Percentiles rank a stretch among this genome's conserved stretches.
Conservation (phyloP, 179 eudicot species). For the Corrigiola litoralis region DNA sequence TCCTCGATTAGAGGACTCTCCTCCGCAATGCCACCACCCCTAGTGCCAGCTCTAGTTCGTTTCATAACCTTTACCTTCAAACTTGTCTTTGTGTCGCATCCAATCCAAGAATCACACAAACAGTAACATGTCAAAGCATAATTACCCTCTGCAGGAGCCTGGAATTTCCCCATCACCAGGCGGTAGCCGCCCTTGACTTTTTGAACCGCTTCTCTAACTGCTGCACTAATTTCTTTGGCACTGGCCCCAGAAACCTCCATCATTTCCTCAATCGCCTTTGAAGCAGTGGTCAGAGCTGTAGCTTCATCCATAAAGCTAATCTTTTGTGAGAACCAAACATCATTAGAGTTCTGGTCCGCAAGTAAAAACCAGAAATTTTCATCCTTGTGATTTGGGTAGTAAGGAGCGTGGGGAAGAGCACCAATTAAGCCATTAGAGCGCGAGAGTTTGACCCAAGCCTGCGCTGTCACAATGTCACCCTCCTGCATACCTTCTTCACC, state of each 20-base stretch:
- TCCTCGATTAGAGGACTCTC: constrained; percentile 48
- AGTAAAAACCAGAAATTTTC: constrained; percentile 79
- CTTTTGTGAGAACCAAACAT: constrained; percentile 79
- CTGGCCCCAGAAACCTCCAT: constrained; percentile 68
- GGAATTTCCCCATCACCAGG: constrained; percentile 71
- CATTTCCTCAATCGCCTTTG: constrained; percentile 58
- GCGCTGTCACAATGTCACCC: constrained; percentile 70
- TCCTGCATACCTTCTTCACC: constrained; percentile 89
- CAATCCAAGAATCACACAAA: constrained; percentile 78
- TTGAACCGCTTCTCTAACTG: constrained; percentile 60
- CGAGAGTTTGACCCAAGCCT: constrained; percentile 67
- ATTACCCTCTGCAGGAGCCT: constrained; percentile 68
- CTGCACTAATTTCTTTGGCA: constrained; percentile 46
- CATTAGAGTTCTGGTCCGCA: constrained; percentile 57
- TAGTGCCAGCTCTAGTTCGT: constrained; percentile 67
- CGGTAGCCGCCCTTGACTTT: constrained; percentile 67
- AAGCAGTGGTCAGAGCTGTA: constrained; percentile 60
- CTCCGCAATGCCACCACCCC: constrained; percentile 52
- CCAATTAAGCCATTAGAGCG: constrained; percentile 62
- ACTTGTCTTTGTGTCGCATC: constrained; percentile 54
- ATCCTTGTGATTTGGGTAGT: constrained; percentile 77
- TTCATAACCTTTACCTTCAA: constrained; percentile 68
- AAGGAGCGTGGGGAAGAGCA: constrained; percentile 88
- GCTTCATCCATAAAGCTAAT: constrained; percentile 69
- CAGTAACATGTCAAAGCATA: constrained; percentile 53